Evolutionary conservation across 495 filamentous ascomycete genomes (phyloP).

Genomic region (Glonium stellatum): DNA sequence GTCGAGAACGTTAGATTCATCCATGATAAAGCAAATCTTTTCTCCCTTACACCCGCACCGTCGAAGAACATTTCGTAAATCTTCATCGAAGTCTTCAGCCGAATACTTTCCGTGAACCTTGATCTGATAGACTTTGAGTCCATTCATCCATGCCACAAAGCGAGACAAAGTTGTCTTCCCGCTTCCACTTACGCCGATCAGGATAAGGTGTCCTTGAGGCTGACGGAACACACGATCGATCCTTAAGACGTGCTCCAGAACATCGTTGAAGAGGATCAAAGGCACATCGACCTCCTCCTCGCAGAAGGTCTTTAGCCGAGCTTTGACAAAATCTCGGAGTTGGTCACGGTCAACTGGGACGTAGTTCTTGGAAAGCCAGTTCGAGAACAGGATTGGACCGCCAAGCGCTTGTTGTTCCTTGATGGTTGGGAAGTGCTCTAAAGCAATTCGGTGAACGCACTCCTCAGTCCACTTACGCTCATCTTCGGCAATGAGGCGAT

Average conservation of each 20-base stretch:
- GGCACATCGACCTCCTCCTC: slow-evolving; percentile 99
- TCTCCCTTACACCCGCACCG: slow-evolving; percentile 95
- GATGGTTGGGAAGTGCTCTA: slow-evolving; percentile 89
- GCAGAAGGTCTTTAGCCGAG: slow-evolving; percentile 93
- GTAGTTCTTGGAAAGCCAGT: slow-evolving; percentile 99
- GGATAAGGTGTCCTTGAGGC: slow-evolving; percentile 93
- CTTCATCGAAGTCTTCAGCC: slow-evolving; percentile 96
- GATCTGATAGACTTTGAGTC: slow-evolving; percentile 97
- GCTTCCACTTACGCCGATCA: slow-evolving; percentile 96
- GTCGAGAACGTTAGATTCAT: slow-evolving; percentile 96
- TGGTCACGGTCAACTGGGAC: slow-evolving; percentile 91
- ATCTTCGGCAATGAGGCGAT: slow-evolving; percentile 87
- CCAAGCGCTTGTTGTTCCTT: slow-evolving; percentile 82
- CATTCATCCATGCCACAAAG: slow-evolving; percentile 99
- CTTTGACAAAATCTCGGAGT: slow-evolving; percentile 94
- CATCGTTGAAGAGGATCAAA: slow-evolving; percentile 95
- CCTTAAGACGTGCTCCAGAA: slow-evolving; percentile 91
- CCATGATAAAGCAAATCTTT: slow-evolving; percentile 99
- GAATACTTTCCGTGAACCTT: slow-evolving; percentile 99
- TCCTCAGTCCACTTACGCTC: slow-evolving; percentile 94
- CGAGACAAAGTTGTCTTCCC: slow-evolving; percentile 97
- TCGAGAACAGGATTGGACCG: slow-evolving; percentile 93
- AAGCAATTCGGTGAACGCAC: slow-evolving; percentile 70
- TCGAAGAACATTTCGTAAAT: slow-evolving; percentile 86
- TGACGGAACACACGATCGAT: slow-evolving; percentile 99